These are phyloP conservation scores for Vigna radiata DNA, from an alignment of 306 rosid species.

Conservation along the genomic window DNA sequence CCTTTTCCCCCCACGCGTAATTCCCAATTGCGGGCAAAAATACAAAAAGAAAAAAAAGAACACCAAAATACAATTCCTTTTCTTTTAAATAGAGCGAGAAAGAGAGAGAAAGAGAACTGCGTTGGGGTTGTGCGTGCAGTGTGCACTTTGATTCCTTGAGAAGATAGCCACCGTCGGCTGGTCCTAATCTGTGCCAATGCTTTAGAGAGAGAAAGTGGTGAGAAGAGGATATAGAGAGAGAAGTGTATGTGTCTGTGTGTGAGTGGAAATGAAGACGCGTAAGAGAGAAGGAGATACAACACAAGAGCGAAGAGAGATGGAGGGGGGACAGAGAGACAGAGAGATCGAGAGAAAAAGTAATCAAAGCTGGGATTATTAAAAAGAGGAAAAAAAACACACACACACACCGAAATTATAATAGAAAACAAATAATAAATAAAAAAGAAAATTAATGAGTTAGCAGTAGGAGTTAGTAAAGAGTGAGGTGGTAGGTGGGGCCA, in stretches of 20 bases:
- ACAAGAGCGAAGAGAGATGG: conserved; percentile 32
- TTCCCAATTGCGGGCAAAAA: conserved; percentile 13
- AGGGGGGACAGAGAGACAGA: conserved; percentile 38
- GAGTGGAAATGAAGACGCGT: conserved; percentile 73
- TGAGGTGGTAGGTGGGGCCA: conserved; percentile 63
- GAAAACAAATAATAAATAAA: background rate
- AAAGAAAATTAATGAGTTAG: background rate
- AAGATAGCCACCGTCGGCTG: conserved; percentile 59
- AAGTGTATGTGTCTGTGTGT: conserved; percentile 22
- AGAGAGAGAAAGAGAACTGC: background rate
- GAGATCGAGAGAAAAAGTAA: conserved; percentile 47
- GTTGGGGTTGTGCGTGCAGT: conserved; percentile 22
- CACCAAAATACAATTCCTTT: background rate
- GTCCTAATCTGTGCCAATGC: conserved; percentile 54
- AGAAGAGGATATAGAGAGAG: conserved; percentile 11
- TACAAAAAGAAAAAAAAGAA: background rate
- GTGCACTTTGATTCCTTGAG: conserved; percentile 48
- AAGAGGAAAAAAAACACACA: background rate
- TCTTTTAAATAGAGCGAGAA: background rate
- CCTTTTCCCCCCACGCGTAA: background rate
- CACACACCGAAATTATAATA: conserved; percentile 3
- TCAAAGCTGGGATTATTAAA: conserved; percentile 41
- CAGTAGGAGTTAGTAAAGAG: conserved; percentile 31
- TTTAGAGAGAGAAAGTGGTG: conserved; percentile 40
- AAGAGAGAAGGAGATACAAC: conserved; percentile 61